Evolutionary conservation across 495 filamentous ascomycete species (phyloP).

Genomic region (Xylaria telfairii): DNA sequence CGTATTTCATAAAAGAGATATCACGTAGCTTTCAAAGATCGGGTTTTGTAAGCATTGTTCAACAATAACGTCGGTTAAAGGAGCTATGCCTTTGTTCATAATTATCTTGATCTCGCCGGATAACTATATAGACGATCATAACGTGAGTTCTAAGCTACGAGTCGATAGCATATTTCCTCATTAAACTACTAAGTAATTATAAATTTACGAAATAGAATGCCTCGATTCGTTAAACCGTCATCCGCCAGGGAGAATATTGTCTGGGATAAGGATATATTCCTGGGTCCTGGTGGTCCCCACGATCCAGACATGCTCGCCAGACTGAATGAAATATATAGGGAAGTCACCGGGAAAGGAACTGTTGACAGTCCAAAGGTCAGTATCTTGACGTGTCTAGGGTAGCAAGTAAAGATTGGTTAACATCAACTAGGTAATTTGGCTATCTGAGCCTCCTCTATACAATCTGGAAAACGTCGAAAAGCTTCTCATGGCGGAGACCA

Average conservation of each 20-base stretch:
- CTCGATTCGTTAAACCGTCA: not conserved
- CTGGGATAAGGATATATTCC: not conserved
- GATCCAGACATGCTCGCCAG: not conserved
- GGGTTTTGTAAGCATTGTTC: not conserved
- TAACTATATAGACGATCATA: not conserved
- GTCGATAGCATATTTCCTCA: no score
- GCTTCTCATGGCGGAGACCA: not conserved
- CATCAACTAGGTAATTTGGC: slow-evolving; percentile 7
- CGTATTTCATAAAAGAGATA: not conserved
- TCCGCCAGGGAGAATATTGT: not conserved
- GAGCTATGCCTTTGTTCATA: not conserved
- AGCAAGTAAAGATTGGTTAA: not conserved
- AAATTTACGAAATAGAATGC: not conserved
- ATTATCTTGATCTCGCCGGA: not conserved
- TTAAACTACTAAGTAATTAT: not conserved
- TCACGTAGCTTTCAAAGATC: not conserved
- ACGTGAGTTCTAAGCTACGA: not conserved
- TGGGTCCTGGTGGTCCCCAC: slow-evolving; percentile 2
- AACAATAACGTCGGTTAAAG: not conserved
- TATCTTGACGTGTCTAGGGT: not conserved
- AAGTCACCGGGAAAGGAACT: not conserved
- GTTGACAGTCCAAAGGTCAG: slow-evolving; percentile 4
- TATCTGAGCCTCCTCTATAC: not conserved
- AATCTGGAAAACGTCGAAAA: not conserved
- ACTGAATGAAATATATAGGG: not conserved